Percentiles rank a stretch among this genome's conserved stretches.
phyloP scores from a whole-genome alignment of 371 early-diverging fungal species.

The Mortierella sp. region DNA sequence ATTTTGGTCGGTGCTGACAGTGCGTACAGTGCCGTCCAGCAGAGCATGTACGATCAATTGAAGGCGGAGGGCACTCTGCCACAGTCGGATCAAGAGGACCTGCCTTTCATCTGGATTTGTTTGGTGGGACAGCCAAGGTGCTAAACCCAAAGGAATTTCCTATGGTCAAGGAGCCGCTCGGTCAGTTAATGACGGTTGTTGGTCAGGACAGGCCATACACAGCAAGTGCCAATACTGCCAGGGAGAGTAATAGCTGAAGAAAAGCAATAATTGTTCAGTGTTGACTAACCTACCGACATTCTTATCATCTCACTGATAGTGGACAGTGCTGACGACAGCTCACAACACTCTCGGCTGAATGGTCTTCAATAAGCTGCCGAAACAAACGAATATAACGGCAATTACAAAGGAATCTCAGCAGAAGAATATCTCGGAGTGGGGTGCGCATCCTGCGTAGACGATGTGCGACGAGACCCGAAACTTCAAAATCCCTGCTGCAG shows the following conservation, averaged over 20 bases:
- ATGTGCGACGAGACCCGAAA: constrained; percentile 2
- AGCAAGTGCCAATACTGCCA: background rate
- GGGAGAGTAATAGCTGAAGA: no score
- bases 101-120: constrained; percentile 14
- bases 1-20: constrained; percentile 22
- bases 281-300: background rate
- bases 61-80: constrained; percentile 5
- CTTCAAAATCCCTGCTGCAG: background rate
- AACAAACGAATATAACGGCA: background rate
- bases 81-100: background rate
- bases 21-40: constrained; percentile 12
- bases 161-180: background rate
- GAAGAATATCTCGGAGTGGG: background rate
- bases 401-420: no score
- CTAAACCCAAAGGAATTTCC: background rate
- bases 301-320: background rate
- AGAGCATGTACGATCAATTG: background rate
- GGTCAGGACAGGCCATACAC: background rate
- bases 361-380: background rate
- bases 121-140: constrained; percentile 14
- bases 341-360: background rate
- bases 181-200: background rate
- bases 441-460: background rate
- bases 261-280: no score
- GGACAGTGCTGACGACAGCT: background rate